A percentile compares a stretch with the other conserved stretches of the same genome.
Conservation (phyloP, 352 stramenopile species). For the Pythium myriotylum region DNA sequence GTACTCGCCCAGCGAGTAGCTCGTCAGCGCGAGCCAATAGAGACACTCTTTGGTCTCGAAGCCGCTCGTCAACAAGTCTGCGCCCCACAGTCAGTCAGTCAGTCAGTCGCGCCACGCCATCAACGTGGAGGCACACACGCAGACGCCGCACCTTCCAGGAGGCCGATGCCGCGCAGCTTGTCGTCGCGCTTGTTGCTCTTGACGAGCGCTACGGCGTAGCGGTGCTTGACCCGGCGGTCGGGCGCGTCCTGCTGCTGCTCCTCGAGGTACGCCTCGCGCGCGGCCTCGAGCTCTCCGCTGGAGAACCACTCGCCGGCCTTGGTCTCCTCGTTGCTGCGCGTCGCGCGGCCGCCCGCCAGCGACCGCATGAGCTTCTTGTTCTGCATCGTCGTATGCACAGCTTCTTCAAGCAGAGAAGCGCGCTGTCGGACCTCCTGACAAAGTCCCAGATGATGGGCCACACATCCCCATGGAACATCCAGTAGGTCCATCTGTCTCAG, state of each 20-base stretch:
- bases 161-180: constrained; percentile 68
- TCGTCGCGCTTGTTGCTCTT: constrained; percentile 84
- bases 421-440: no score
- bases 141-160: constrained; percentile 59
- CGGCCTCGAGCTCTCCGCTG: constrained; percentile 65
- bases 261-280: constrained; percentile 74
- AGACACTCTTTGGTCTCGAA: constrained; percentile 68
- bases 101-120: constrained; percentile 9
- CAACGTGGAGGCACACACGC: no score
- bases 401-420: constrained; percentile 28
- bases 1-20: constrained; percentile 72
- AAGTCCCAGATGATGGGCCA: neutral
- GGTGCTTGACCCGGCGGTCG: constrained; percentile 68
- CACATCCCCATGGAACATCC: neutral
- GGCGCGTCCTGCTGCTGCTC: constrained; percentile 78
- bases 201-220: constrained; percentile 68
- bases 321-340: constrained; percentile 24
- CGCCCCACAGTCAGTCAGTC: neutral
- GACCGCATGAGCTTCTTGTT: constrained; percentile 28
- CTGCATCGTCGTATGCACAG: constrained; percentile 29
- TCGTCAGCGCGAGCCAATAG: constrained; percentile 78
- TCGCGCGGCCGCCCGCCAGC: constrained; percentile 7
- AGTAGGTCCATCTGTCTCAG: neutral
- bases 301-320: constrained; percentile 66
- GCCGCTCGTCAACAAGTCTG: constrained; percentile 62